phyloP scores from a whole-genome alignment of 345 rosid genomes.

The Geranium rotundifolium region DNA sequence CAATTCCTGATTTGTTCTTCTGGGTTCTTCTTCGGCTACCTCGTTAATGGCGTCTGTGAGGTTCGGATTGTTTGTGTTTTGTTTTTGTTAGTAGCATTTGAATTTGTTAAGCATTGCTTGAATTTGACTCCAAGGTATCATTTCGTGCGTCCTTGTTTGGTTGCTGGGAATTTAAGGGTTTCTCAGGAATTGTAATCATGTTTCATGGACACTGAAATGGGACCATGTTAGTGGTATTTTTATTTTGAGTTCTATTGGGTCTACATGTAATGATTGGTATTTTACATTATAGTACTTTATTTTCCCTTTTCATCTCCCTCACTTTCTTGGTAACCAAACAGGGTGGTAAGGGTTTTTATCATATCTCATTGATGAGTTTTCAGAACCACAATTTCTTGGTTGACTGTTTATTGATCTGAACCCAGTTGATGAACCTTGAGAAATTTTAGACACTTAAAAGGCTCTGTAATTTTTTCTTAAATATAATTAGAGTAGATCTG shows the following conservation, averaged over 20 bases:
- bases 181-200: not conserved
- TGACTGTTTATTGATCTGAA: not conserved
- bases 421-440: not conserved
- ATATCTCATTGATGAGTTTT: not conserved
- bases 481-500: too few species aligned
- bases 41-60: constrained; percentile 93
- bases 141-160: not conserved
- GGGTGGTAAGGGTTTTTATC: not conserved
- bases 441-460: too few species aligned
- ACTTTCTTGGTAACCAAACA: not conserved
- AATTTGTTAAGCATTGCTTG: too few species aligned
- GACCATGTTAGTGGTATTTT: too few species aligned
- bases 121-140: too few species aligned
- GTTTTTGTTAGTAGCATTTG: not conserved
- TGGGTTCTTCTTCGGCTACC: constrained; percentile 94
- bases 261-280: not conserved
- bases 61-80: constrained; percentile 10
- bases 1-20: constrained; percentile 85
- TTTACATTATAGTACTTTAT: not conserved
- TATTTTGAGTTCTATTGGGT: too few species aligned
- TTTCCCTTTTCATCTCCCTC: not conserved
- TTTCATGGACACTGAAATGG: not conserved
- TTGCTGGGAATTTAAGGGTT: not conserved
- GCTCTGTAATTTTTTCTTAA: too few species aligned
- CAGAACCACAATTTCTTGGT: not conserved